Conservation (phyloP, 1,139 yeast species). For the Nakaseomyces uthaithaninus region DNA sequence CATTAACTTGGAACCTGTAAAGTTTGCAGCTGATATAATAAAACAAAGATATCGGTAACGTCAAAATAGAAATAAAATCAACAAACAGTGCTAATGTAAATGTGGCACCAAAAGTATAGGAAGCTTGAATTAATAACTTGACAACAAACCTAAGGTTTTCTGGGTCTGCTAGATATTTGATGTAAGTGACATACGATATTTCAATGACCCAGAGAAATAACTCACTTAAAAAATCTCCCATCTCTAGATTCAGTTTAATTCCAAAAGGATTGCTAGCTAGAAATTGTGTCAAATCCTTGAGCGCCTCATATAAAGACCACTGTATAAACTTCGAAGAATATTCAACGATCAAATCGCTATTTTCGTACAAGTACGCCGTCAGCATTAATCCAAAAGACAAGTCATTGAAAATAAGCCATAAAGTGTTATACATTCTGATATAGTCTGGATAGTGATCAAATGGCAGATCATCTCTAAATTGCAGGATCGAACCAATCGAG, state of each 20-base stretch:
- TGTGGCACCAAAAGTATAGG: conserved; percentile 53
- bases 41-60: conserved; percentile 68
- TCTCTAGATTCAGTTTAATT: conserved; percentile 77
- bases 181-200: conserved; percentile 45
- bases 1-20: conserved; percentile 64
- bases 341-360: conserved; percentile 32
- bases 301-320: conserved; percentile 30
- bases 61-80: conserved; percentile 55
- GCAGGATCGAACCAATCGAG: conserved; percentile 10
- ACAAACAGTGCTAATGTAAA: conserved; percentile 57
- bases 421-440: conserved; percentile 75
- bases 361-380: conserved; percentile 43
- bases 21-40: conserved; percentile 73
- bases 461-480: conserved; percentile 19
- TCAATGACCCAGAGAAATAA: conserved; percentile 76
- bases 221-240: conserved; percentile 81
- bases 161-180: conserved; percentile 25
- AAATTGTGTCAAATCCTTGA: conserved; percentile 55
- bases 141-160: conserved; percentile 31
- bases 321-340: conserved; percentile 14
- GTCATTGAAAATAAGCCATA: conserved; percentile 85
- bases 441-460: conserved; percentile 53
- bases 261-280: conserved; percentile 91
- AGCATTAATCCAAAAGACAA: conserved; percentile 62
- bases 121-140: conserved; percentile 36